phyloP scores from a whole-genome alignment of 306 rosid genomes.

The Prunus armeniaca region DNA sequence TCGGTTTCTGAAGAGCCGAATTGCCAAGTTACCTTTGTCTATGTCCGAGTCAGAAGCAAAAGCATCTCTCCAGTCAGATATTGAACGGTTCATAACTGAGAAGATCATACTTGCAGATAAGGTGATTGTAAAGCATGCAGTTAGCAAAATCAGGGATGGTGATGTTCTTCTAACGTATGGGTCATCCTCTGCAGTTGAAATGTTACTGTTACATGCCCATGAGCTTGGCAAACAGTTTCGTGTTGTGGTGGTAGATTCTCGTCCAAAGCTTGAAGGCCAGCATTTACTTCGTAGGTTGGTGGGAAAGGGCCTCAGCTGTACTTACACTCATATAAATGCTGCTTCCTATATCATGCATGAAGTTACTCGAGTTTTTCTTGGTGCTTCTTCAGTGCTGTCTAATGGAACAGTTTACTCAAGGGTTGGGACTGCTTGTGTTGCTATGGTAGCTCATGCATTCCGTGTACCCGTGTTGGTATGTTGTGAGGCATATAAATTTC shows the following conservation, averaged over 20 bases:
- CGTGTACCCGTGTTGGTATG: slow-evolving; percentile 81
- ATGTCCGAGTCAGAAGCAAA: slow-evolving; percentile 71
- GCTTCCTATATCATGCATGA: slow-evolving; percentile 79
- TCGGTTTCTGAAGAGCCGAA: slow-evolving; percentile 62
- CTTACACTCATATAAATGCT: slow-evolving; percentile 80
- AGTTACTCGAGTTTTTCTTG: slow-evolving; percentile 78
- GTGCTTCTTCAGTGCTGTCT: slow-evolving; percentile 73
- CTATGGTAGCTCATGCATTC: slow-evolving; percentile 92
- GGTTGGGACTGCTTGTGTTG: slow-evolving; percentile 86
- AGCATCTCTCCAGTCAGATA: slow-evolving; percentile 62
- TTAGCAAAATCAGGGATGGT: slow-evolving; percentile 75
- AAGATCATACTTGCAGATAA: slow-evolving; percentile 77
- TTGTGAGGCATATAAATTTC: slow-evolving; percentile 91
- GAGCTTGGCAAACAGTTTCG: slow-evolving; percentile 75
- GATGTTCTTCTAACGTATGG: slow-evolving; percentile 89
- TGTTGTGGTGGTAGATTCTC: slow-evolving; percentile 82
- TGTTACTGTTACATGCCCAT: slow-evolving; percentile 66
- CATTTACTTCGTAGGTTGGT: slow-evolving; percentile 69
- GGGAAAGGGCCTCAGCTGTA: slow-evolving; percentile 72
- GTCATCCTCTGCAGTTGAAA: slow-evolving; percentile 68
- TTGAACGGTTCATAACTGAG: slow-evolving; percentile 63
- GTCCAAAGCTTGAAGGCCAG: slow-evolving; percentile 83
- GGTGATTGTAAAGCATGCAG: slow-evolving; percentile 80
- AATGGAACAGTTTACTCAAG: slow-evolving; percentile 91
- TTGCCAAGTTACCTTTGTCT: slow-evolving; percentile 56